Evolutionary conservation across 148 eudicot genomes (phyloP).

Genomic region (Beta vulgaris): DNA sequence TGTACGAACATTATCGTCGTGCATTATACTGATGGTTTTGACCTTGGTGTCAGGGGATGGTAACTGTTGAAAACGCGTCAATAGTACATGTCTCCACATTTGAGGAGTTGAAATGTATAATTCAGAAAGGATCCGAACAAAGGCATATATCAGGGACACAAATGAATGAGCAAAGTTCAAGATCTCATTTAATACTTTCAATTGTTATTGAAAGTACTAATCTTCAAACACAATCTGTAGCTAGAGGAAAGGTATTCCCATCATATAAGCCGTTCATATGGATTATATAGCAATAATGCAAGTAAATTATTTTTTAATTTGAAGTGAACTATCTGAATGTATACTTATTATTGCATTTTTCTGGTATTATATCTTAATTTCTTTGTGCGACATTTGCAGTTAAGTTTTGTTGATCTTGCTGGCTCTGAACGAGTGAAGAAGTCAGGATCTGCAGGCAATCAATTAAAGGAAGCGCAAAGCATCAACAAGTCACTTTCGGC

Average conservation of each 20-base stretch:
- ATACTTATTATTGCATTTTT: not conserved
- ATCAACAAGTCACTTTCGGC: conserved; percentile 97
- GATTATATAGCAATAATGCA: no score
- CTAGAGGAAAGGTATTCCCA: conserved; percentile 81
- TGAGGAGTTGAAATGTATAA: conserved; percentile 67
- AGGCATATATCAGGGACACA: conserved; percentile 93
- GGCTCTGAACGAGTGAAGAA: conserved; percentile 97
- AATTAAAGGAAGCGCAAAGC: conserved; percentile 95
- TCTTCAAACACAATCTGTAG: conserved; percentile 90
- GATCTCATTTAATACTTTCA: conserved; percentile 93
- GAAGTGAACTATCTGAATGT: no score
- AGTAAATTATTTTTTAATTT: no score
- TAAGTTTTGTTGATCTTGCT: conserved; percentile 98
- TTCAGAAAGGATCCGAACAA: conserved; percentile 85
- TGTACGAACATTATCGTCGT: not conserved
- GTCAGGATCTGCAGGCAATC: conserved; percentile 87
- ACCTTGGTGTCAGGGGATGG: conserved; percentile 69
- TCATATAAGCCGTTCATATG: no score
- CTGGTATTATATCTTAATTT: not conserved
- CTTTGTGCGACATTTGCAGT: conserved; percentile 40
- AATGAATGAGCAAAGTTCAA: conserved; percentile 96
- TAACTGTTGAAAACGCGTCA: conserved; percentile 82
- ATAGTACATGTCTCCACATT: conserved; percentile 52
- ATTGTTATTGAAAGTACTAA: conserved; percentile 87
- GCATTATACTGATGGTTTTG: not conserved